Percentiles rank a stretch among this genome's conserved stretches.
Evolutionary conservation across 306 rosid genomes (phyloP).

Genomic region (Dalbergia cultrata): DNA sequence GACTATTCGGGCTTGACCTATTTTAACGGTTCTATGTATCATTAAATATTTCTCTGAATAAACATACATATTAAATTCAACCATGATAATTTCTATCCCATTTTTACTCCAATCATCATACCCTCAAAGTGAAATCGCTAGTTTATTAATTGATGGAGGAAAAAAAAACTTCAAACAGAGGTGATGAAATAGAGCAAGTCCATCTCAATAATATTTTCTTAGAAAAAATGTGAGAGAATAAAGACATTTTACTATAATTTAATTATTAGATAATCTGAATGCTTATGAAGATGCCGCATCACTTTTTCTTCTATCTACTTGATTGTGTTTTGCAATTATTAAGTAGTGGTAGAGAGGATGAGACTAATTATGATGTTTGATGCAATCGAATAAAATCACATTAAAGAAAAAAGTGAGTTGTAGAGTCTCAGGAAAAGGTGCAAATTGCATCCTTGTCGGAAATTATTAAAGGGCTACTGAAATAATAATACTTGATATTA

Average conservation of each 20-base stretch:
- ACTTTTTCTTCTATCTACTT: too few species aligned
- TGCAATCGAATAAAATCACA: conserved; percentile 28
- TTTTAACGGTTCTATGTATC: too few species aligned
- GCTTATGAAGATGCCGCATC: too few species aligned
- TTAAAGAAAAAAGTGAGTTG: not conserved
- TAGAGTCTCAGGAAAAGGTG: not conserved
- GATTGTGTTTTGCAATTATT: too few species aligned
- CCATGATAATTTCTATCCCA: too few species aligned
- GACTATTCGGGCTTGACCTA: too few species aligned
- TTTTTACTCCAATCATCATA: too few species aligned
- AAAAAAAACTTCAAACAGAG: not conserved
- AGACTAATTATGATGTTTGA: not conserved
- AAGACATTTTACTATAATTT: too few species aligned
- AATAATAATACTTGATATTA: not conserved
- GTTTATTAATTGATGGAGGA: not conserved
- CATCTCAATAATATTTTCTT: not conserved
- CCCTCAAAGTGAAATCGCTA: not conserved
- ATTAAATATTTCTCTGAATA: too few species aligned
- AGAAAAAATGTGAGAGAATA: not conserved
- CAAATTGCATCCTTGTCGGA: conserved; percentile 3
- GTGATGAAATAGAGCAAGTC: not conserved
- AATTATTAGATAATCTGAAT: too few species aligned
- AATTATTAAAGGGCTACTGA: conserved; percentile 6
- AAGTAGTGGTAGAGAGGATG: too few species aligned
- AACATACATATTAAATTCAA: too few species aligned